These are phyloP conservation scores for Termitomyces sp. DNA, from an alignment of 768 basidiomycete genomes.

Conservation along the genomic window DNA sequence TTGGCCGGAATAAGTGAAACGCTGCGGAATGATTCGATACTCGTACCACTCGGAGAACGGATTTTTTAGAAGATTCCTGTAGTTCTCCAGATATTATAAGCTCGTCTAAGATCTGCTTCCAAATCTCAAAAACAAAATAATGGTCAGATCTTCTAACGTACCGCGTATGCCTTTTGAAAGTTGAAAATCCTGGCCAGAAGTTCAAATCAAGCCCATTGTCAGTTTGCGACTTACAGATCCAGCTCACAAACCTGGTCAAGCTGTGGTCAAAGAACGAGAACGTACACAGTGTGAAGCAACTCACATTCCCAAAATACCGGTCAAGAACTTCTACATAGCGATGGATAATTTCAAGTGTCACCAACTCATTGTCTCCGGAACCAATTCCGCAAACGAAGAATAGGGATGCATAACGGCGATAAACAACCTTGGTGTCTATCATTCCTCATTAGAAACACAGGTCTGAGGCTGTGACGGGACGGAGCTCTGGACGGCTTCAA, in stretches of 20 bases:
- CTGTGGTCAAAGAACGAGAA: slow-evolving; percentile 4
- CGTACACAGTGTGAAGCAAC: slow-evolving; percentile 18
- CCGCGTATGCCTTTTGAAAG: slow-evolving; percentile 98
- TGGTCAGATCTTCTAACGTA: slow-evolving; percentile 20
- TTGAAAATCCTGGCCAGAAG: slow-evolving; percentile 80
- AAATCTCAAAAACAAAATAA: background rate
- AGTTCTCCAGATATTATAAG: slow-evolving; percentile 96
- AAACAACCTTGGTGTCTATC: slow-evolving; percentile 82
- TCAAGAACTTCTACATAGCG: slow-evolving; percentile 93
- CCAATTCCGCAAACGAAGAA: slow-evolving; percentile 92
- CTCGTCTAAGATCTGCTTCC: slow-evolving; percentile 78
- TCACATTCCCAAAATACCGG: slow-evolving; percentile 85
- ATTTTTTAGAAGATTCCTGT: slow-evolving; percentile 96
- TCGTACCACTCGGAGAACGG: slow-evolving; percentile 54
- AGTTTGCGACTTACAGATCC: slow-evolving; percentile 64
- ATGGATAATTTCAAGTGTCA: slow-evolving; percentile 90
- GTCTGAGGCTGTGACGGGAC: background rate
- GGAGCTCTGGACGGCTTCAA: slow-evolving; percentile 1
- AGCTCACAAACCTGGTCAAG: slow-evolving; percentile 79
- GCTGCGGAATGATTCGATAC: background rate
- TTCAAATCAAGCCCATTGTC: background rate
- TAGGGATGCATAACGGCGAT: slow-evolving; percentile 90
- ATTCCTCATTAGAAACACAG: slow-evolving; percentile 23
- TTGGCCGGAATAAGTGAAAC: background rate
- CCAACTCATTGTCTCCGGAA: slow-evolving; percentile 83